Base-by-base conservation (phyloP, 139 green algal genomes). In the Chlamydomonas schloesseri region DNA sequence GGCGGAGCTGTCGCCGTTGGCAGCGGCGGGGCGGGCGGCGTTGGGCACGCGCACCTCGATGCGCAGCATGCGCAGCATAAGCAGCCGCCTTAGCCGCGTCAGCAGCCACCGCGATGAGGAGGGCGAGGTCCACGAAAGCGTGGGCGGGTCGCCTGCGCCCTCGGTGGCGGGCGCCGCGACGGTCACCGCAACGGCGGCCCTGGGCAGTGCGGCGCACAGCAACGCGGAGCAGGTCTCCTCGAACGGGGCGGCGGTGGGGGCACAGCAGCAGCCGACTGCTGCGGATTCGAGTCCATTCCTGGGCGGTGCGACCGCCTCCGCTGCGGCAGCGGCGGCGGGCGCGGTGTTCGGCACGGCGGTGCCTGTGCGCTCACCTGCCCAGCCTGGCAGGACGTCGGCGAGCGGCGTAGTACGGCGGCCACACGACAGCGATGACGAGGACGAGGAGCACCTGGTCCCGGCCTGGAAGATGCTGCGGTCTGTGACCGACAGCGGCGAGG, bases 51-150 rank as follows among this genome's bases (percentile, higher is more conserved):
- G 18, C 5, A 18, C 18, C 26, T 74, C 77, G 42, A 65, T 46
- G n/a, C 60, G 76, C 26, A 62, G 34, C 8, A 11, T 83, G 33
- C 64, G 68, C 29, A 84, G 78, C 42, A 33, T 17, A 31, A 76
- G 79, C 50, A 85, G 79, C 79, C 65, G 79, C n/a, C 79, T 85
- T 2, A 77, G 79, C 79, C 79, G 79, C 21, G 47, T 77, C 2
- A 85, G 65, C 79, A 85, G 65, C 67, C 67, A 14, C 14, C 46
- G 47, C 17, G 79, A 85, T 3, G 23, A 75, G 36, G 70, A 75
- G 20, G 70, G 31, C 13, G 36, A 57, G 18, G 2, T 20, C 36
- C 33, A 53, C 24, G 65, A 71, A 34, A n/a, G 60, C 55, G 60
- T 2, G 21, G 60, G 60, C 60, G 60, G 24, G 21, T 68, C 26